phyloP scores from a whole-genome alignment of 306 rosid genomes.

The Cucumis melo region DNA sequence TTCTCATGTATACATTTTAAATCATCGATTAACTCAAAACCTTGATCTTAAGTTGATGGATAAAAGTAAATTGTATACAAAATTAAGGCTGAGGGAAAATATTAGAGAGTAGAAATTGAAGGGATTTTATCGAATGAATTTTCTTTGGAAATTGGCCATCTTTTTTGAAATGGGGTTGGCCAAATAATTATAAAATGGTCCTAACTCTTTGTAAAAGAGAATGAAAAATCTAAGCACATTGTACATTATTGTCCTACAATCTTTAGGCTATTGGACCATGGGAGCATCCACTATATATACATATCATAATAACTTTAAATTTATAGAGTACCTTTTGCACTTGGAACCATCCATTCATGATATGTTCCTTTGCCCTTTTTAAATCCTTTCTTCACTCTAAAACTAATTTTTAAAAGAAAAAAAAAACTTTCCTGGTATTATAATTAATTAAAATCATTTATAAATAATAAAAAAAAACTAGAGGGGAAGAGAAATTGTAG shows the following conservation, averaged over 20 bases:
- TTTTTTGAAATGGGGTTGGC: too few species aligned
- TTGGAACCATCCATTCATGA: slow-evolving; percentile 3
- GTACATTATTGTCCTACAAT: slow-evolving; percentile 2
- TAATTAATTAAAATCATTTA: too few species aligned
- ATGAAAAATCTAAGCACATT: neutral
- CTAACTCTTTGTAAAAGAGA: neutral
- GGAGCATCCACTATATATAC: neutral
- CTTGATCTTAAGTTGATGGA: too few species aligned
- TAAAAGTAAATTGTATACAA: too few species aligned
- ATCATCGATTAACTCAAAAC: too few species aligned
- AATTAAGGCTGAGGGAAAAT: too few species aligned
- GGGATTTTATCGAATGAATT: neutral
- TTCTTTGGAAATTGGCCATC: neutral
- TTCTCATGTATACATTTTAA: too few species aligned
- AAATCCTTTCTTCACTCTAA: neutral
- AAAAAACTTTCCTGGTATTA: neutral
- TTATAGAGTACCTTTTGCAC: slow-evolving; percentile 1
- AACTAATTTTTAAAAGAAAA: neutral
- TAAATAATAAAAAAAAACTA: neutral
- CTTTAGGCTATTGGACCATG: neutral
- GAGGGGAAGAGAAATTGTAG: neutral
- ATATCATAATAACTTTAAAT: neutral
- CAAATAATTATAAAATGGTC: neutral
- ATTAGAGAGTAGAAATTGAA: too few species aligned
- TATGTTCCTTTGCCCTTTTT: neutral